Evolutionary conservation across 192 early-diverging fungal species (phyloP).

Genomic region (Linnemannia elongata): DNA sequence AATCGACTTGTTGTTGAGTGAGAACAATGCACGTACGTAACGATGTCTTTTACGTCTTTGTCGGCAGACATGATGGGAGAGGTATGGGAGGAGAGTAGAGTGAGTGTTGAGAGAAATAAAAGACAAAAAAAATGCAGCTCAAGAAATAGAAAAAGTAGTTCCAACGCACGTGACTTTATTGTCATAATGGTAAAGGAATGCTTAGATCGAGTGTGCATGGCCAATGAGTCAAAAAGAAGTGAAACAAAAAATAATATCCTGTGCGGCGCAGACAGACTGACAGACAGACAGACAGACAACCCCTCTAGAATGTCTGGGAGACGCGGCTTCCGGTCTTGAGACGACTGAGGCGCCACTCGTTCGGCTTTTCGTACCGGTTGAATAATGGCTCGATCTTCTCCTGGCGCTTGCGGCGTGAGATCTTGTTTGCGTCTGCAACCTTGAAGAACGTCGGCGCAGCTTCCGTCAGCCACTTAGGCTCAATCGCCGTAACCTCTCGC

Average conservation of each 20-base stretch:
- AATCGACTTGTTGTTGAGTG: not conserved
- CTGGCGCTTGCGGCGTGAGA: constrained; percentile 92
- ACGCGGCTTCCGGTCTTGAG: constrained; percentile 77
- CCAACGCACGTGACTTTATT: not conserved
- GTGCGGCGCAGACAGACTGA: not conserved
- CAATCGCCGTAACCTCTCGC: constrained; percentile 89
- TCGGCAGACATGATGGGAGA: constrained; percentile 49
- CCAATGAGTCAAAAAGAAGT: not conserved
- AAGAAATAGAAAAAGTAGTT: not conserved
- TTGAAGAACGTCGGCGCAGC: constrained; percentile 99
- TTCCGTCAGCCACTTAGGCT: constrained; percentile 94
- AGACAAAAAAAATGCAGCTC: too few relatives aligned
- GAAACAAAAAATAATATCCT: not conserved
- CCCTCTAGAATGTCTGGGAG: constrained; percentile 79
- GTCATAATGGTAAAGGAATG: too few relatives aligned
- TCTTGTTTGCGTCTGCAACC: constrained; percentile 93
- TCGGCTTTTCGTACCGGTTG: constrained; percentile 94
- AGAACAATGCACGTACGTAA: constrained; percentile 22
- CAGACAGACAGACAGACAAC: too few relatives aligned
- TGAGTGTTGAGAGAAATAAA: constrained; percentile 1
- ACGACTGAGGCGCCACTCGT: constrained; percentile 94
- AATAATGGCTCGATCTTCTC: constrained; percentile 95
- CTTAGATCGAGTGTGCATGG: not conserved
- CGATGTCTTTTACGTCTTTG: constrained; percentile 38
- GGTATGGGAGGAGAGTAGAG: not conserved